Conservation (phyloP, 176 grass and related monocot genomes). For the Carex littledalei region DNA sequence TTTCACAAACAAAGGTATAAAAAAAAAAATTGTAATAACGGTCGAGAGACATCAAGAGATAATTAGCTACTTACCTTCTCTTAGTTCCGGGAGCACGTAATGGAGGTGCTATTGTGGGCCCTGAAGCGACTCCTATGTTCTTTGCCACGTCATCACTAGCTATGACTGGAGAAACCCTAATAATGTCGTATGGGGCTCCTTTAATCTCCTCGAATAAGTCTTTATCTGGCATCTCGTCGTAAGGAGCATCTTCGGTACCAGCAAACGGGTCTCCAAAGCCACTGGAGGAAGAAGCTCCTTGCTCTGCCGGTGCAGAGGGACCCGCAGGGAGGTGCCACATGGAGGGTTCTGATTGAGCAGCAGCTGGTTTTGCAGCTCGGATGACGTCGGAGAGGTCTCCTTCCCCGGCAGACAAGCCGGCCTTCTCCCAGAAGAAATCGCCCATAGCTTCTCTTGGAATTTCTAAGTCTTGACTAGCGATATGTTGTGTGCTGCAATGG, state of each 20-base stretch:
- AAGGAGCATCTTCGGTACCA: not conserved
- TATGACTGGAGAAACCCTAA: constrained; percentile 9
- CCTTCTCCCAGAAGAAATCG: constrained; percentile 69
- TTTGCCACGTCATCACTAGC: constrained; percentile 7
- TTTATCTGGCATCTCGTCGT: constrained; percentile 2
- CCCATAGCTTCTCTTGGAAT: constrained; percentile 41
- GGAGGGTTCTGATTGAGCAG: not conserved
- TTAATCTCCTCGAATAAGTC: constrained; percentile 19
- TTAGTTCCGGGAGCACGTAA: constrained; percentile 20
- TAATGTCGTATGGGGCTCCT: not conserved
- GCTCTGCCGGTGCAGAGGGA: not conserved
- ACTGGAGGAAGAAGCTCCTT: not conserved
- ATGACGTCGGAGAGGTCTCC: constrained; percentile 70
- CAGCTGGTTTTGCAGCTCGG: constrained; percentile 11
- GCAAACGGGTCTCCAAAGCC: constrained; percentile 30
- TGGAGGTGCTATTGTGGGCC: not conserved
- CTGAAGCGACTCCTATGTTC: not conserved
- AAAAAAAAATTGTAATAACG: not conserved
- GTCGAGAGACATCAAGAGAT: not conserved
- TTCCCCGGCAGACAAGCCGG: constrained; percentile 31
- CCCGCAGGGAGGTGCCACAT: constrained; percentile 10
- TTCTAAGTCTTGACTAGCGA: not conserved
- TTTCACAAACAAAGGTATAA: too few species aligned
- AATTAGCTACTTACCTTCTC: constrained; percentile 16
- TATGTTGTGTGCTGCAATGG: not conserved